Evolutionary conservation across 768 basidiomycete genomes (phyloP), one percentile per base, ranked within the genome.

Genomic region (Leccinum longicurvipes): DNA sequence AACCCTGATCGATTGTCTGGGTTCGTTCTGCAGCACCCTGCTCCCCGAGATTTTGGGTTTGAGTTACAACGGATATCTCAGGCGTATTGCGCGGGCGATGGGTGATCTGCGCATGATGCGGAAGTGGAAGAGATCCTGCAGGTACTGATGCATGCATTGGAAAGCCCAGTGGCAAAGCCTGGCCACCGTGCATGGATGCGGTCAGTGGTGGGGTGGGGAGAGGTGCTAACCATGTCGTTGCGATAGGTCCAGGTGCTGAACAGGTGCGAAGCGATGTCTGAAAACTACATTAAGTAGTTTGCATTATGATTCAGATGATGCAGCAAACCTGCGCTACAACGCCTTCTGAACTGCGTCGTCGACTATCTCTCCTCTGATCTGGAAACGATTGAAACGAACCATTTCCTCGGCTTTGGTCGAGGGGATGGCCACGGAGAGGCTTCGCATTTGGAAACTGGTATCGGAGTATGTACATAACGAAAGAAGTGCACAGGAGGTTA

Each of bases 151-250:
- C 8, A n/a, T 59, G 54, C 6, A 62, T 51, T 4, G 60, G 54
- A 29, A 67, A 56, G 19, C 51, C 47, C 2, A 47, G 50, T 1
- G 56, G 59, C 6, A 53, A 50, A 17, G 51, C 49, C 39, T 59
- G 67, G 9, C 51, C 39, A 19, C n/a, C 31, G 14, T 31, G 14
- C 3, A 55, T 19, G n/a, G 58, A 23, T 34, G 51, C 57, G 36
- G 54, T 64, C 14, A 51, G 57, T 3, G 63, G 60, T 17, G 67
- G 63, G 50, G 67, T 63, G 46, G 67, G 63, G 24, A 65, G 59
- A 28, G 59, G 56, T 6, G 60, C 45, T 29, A 41, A 15, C 59
- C 56, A 65, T 39, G 62, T 62, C 4, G 60, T 62, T 3, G 62
- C 46, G 21, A 54, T 42, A n/a, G 56, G 24, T 46, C 45, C 45